Conservation (phyloP, 805 yeast genomes). For the Candida ortonii region DNA sequence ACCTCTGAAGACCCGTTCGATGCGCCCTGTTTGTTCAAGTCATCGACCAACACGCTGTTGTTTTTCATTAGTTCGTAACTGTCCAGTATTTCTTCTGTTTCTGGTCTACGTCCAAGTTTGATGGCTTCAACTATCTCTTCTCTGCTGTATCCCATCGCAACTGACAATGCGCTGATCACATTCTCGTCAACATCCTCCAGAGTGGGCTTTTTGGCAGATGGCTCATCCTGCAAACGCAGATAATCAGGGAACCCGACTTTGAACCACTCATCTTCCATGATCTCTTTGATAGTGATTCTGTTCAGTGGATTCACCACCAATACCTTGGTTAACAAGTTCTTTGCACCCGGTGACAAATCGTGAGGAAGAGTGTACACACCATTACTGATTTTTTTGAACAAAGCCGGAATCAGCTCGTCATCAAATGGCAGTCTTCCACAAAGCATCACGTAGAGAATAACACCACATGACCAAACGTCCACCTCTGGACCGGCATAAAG, state of each 20-base stretch:
- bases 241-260: conserved; percentile 76
- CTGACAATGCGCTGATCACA: conserved; percentile 68
- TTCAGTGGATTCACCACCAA: conserved; percentile 91
- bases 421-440: conserved; percentile 96
- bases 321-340: conserved; percentile 80
- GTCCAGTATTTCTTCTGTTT: conserved; percentile 76
- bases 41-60: conserved; percentile 66
- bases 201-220: conserved; percentile 31
- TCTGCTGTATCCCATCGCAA: conserved; percentile 85
- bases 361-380: conserved; percentile 92
- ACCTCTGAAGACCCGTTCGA: conserved; percentile 3
- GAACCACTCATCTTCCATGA: conserved; percentile 94
- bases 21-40: conserved; percentile 43
- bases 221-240: conserved; percentile 57
- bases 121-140: conserved; percentile 76
- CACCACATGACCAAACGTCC: conserved; percentile 98
- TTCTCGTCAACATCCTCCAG: conserved; percentile 61
- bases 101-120: conserved; percentile 37
- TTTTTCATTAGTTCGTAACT: conserved; percentile 83
- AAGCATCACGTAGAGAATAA: conserved; percentile 89
- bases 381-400: conserved; percentile 86
- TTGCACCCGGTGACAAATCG: conserved; percentile 81
- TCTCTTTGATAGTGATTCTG: conserved; percentile 88
- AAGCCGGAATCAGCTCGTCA: conserved; percentile 92
- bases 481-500: conserved; percentile 97